Evolutionary conservation across 441 rosid species (phyloP), one percentile per base, ranked within the genome.

Genomic region (Lepidium campestre): DNA sequence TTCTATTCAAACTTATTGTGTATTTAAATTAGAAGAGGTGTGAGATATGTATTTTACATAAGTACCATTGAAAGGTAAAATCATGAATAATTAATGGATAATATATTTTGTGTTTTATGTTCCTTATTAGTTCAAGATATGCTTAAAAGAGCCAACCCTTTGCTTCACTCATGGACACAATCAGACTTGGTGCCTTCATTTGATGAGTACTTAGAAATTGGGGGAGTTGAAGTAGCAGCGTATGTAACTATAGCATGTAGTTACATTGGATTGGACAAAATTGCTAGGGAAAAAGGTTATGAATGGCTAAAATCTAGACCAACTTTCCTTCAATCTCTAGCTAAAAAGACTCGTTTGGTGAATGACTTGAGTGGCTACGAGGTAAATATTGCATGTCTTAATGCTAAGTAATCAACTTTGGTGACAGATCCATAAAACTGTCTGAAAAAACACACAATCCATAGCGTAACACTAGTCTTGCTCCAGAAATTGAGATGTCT

Each of bases 401-500:
- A 79, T 10, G 89, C 81, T 34, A 89, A 64, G 57, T 86, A 89
- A 74, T 89, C 96, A 11, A 70, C 82, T 77, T 75, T 85, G 40
- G 83, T 78, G 42, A 86, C 89, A 6, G 96, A 82, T 34, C 77
- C 77, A 56, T 67, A 79, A 66, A 89, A 89, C 67, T 86, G 96
- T 45, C 92, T 76, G 27, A 78, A 55, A 66, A 86, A 85, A 59
- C 74, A 77, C 57, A 67, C 99, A 73, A 80, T 85, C 96, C 96
- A 94, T 42, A 94, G 62, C 20, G 81, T 70, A 27, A 84, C 14
- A 9, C 85, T 49, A 9, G 93, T 78, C 27, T 71, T 58, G 78
- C 92, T 91, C 99, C 99, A 94, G 39, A 82, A 70, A 41, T 42
- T 84, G 55, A 91, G 59, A 73, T 94, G 97, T 47, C 97, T 81